Evolutionary conservation across 305 asterid species (phyloP), one percentile per base, ranked within the genome.

Genomic region (Vinca major): DNA sequence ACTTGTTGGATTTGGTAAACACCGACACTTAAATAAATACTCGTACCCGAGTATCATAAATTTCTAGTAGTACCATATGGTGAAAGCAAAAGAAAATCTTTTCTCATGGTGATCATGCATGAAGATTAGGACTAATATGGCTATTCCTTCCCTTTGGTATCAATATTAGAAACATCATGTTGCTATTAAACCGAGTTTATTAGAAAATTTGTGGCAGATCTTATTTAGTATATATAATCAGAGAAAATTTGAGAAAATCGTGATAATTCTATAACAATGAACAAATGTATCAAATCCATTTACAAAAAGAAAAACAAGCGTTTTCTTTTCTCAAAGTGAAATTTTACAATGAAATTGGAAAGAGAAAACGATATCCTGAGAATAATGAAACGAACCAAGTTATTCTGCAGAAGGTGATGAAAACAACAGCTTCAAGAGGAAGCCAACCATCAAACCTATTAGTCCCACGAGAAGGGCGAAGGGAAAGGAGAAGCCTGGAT

Each of bases 401-500:
- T 75, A 84, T 67, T 71, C 73, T 63, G 81, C 67, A 39, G 86
- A 57, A 66, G 81, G 88, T 11, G 58, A 74, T 8, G 85, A 82
- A 73, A 79, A 75, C 78, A 83, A 78, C 61, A 84, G 80, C 71
- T 86, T 86, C 69, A 86, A 70, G 62, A 90, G 76, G 64, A 85
- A 77, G 52, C 96, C 96, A 56, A 79, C 78, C 71, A 73, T 69
- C 43, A 86, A 63, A 55, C 96, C 93, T 49, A 88, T 80, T 64
- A 90, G 41, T 60, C 91, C 95, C 72, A 86, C 93, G 55, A 83
- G 48, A 73, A 88, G 71, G 4, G 90, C 81, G 70, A 83, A 82
- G 71, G 63, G 77, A 37, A 88, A 6, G 53, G 96, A 83, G 72
- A 86, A 80, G 58, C 86, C 89, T 39, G 70, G 47, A 20, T 43